Evolutionary conservation across 805 yeast genomes (phyloP).

Genomic region (Yarrowia osloensis): DNA sequence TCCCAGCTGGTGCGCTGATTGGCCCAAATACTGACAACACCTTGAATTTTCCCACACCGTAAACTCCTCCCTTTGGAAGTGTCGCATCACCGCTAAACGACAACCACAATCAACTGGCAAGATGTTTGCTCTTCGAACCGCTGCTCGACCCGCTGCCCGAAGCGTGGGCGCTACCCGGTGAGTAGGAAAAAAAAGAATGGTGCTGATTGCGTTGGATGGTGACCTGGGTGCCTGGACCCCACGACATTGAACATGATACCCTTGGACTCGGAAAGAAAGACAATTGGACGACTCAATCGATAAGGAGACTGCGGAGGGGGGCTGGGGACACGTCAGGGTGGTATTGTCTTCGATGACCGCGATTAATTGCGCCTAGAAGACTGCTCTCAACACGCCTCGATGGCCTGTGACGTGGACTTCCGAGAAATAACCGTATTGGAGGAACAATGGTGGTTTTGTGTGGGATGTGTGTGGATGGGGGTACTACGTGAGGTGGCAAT

Average conservation of each 20-base stretch:
- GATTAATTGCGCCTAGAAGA: neutral
- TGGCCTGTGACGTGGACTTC: conserved; percentile 9
- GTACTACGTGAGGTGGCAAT: neutral
- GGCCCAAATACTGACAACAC: conserved; percentile 29
- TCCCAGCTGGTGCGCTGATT: conserved; percentile 28
- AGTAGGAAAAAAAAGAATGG: conserved; percentile 30
- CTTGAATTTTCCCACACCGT: conserved; percentile 30
- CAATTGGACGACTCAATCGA: conserved; percentile 20
- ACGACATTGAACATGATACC: conserved; percentile 6
- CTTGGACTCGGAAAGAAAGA: neutral
- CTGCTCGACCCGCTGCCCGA: conserved; percentile 37
- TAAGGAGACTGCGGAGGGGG: neutral
- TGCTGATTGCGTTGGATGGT: neutral
- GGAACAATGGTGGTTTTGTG: neutral
- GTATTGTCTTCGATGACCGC: neutral
- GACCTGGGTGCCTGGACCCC: neutral
- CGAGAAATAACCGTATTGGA: conserved; percentile 7
- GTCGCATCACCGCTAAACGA: conserved; percentile 24
- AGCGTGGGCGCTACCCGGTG: conserved; percentile 38
- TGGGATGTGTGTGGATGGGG: neutral
- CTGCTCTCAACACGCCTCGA: neutral
- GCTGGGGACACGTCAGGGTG: neutral
- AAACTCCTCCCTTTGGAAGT: conserved; percentile 27
- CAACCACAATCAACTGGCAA: conserved; percentile 30
- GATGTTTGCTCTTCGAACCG: conserved; percentile 40